Evolutionary conservation across 1,284 basidiomycete genomes (phyloP).

Genomic region (Irpex sp.): DNA sequence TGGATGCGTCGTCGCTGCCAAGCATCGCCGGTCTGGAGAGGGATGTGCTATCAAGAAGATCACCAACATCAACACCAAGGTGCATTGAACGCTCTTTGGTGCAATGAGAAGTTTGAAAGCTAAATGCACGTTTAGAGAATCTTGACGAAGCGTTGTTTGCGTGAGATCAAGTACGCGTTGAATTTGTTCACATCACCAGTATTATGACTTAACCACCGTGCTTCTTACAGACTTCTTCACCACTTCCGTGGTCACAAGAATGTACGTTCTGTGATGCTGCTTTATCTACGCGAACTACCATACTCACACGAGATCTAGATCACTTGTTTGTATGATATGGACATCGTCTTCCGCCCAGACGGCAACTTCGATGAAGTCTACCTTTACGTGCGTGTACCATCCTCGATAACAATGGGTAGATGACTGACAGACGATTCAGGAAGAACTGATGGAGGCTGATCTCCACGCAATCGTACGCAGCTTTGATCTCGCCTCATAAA

Average conservation of each 20-base stretch:
- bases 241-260: constrained; percentile 98
- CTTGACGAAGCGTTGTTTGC: constrained; percentile 89
- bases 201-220: constrained; percentile 1
- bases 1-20: constrained; percentile 87
- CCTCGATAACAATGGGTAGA: not conserved
- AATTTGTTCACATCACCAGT: not conserved
- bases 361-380: constrained; percentile 96
- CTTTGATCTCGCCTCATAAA: not conserved
- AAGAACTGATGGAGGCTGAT: constrained; percentile 99
- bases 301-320: constrained; percentile 47
- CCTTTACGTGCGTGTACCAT: constrained; percentile 65
- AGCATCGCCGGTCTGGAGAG: constrained; percentile 81
- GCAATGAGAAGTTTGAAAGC: not conserved
- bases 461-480: constrained; percentile 90
- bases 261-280: constrained; percentile 36
- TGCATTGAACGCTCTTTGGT: constrained; percentile 23
- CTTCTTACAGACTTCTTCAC: constrained; percentile 68
- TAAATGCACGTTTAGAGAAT: constrained; percentile 59
- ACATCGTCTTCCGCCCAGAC: constrained; percentile 86
- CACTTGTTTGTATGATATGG: constrained; percentile 95
- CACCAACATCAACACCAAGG: constrained; percentile 96
- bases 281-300: constrained; percentile 12
- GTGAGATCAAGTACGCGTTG: constrained; percentile 79
- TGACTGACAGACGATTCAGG: constrained; percentile 38
- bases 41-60: constrained; percentile 97